Evolutionary conservation across 2,329 filamentous ascomycete genomes (phyloP).

Genomic region (Colletotrichum horii): DNA sequence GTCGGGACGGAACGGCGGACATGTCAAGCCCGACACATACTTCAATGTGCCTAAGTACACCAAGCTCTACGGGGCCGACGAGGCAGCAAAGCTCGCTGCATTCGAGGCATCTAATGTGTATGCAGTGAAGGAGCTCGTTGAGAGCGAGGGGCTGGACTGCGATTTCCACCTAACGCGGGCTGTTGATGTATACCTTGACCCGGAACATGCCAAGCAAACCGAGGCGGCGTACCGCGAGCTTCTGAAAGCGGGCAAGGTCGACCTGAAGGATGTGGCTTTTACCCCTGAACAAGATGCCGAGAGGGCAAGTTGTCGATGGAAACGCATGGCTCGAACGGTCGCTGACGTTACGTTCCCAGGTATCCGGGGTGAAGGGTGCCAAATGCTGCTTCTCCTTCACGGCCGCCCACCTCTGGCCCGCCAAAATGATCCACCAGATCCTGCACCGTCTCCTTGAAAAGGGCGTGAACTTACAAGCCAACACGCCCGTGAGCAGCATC

Average conservation of each 20-base stretch:
- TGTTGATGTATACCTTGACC: constrained; percentile 40
- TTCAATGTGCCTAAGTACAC: background rate
- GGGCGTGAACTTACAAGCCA: constrained; percentile 31
- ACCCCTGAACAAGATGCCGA: constrained; percentile 31
- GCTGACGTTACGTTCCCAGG: constrained; percentile 34
- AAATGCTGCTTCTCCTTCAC: constrained; percentile 42
- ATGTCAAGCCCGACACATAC: background rate
- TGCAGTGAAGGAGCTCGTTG: constrained; percentile 37
- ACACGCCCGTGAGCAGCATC: constrained; percentile 6
- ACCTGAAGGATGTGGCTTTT: constrained; percentile 32
- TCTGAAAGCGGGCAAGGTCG: constrained; percentile 30
- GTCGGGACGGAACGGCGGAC: background rate
- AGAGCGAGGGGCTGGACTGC: constrained; percentile 44
- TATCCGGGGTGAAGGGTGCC: constrained; percentile 47
- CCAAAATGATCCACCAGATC: constrained; percentile 29
- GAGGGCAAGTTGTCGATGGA: constrained; percentile 26
- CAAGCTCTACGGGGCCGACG: background rate
- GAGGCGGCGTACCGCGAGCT: constrained; percentile 31
- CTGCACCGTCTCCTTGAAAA: constrained; percentile 28
- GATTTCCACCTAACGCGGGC: constrained; percentile 48
- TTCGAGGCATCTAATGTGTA: background rate
- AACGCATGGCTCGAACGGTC: constrained; percentile 27
- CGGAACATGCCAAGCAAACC: constrained; percentile 17
- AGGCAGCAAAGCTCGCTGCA: background rate
- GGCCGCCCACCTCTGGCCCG: constrained; percentile 22